Percentiles rank a stretch among this genome's conserved stretches.
Conservation (phyloP, 1,139 yeast genomes). For the Kodamaea alishanica region DNA sequence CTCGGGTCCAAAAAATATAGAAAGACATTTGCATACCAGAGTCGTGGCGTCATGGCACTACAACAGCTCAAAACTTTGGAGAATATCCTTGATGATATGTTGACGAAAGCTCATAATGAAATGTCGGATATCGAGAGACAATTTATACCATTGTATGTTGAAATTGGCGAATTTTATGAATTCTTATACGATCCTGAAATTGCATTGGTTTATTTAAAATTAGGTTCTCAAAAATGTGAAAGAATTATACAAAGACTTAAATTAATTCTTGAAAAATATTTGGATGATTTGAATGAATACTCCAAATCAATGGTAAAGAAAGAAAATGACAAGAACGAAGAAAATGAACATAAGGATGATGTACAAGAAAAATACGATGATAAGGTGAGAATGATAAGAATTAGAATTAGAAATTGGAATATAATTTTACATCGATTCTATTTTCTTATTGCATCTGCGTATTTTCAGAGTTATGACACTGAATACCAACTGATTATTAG, state of each 20-base stretch:
- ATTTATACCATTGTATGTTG: constrained; percentile 40
- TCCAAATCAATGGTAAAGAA: constrained; percentile 16
- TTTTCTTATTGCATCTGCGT: constrained; percentile 78
- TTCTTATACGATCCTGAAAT: constrained; percentile 44
- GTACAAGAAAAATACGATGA: constrained; percentile 23
- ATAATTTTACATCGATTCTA: constrained; percentile 71
- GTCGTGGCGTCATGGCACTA: constrained; percentile 18
- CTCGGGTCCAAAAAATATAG: constrained; percentile 29
- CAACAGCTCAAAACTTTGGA: constrained; percentile 57
- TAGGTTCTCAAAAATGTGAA: constrained; percentile 36
- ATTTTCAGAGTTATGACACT: constrained; percentile 58
- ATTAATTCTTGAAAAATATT: constrained; percentile 17
- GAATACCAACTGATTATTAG: constrained; percentile 32
- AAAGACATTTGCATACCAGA: constrained; percentile 11
- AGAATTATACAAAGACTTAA: constrained; percentile 22
- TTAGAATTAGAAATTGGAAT: constrained; percentile 45
- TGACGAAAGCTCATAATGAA: constrained; percentile 48
- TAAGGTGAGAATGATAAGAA: constrained; percentile 20
- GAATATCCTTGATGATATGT: constrained; percentile 64
- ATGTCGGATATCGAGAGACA: constrained; percentile 48
- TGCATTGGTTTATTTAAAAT: constrained; percentile 46
- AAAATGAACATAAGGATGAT: constrained; percentile 15
- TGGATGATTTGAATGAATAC: constrained; percentile 17
- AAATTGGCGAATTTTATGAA: constrained; percentile 65
- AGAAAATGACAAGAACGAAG: constrained; percentile 17